Percentiles rank a stretch among this genome's conserved stretches.
Conservation (phyloP, 345 rosid species). For the Syzygium aqueum region DNA sequence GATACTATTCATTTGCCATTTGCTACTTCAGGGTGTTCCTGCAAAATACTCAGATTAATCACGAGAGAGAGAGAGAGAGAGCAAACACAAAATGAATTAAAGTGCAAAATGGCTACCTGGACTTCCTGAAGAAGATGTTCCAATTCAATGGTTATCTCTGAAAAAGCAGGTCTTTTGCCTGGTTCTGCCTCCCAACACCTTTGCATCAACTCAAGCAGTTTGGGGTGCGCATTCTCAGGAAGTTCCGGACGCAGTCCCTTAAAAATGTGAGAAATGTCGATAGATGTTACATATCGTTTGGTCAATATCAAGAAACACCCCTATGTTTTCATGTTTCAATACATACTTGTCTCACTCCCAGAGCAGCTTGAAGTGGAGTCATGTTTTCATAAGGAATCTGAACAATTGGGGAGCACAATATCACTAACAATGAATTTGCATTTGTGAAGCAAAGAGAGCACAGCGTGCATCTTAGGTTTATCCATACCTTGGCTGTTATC, state of each 20-base stretch:
- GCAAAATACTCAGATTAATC: neutral
- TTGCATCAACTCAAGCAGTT: constrained; percentile 45
- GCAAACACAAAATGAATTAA: neutral
- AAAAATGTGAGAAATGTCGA: neutral
- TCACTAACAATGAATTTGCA: neutral
- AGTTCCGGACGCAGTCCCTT: constrained; percentile 69
- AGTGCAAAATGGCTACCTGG: constrained; percentile 23
- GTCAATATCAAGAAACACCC: neutral
- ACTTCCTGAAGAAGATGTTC: constrained; percentile 36
- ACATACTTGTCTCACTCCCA: constrained; percentile 68
- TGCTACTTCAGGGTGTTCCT: constrained; percentile 25
- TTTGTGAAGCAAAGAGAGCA: neutral
- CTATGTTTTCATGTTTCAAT: neutral
- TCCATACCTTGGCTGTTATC: constrained; percentile 59
- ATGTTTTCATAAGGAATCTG: constrained; percentile 59
- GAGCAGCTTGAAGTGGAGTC: constrained; percentile 76
- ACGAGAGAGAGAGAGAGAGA: neutral
- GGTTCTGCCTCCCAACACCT: constrained; percentile 68
- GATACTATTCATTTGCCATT: constrained; percentile 19
- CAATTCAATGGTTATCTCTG: constrained; percentile 43
- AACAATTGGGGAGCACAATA: neutral
- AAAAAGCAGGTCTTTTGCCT: constrained; percentile 40
- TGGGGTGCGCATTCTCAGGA: constrained; percentile 44
- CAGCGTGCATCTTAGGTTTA: neutral
- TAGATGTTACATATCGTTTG: neutral